These are phyloP conservation scores for Clonostachys byssicola DNA, from an alignment of 2,329 filamentous ascomycete genomes.

Conservation along the genomic window DNA sequence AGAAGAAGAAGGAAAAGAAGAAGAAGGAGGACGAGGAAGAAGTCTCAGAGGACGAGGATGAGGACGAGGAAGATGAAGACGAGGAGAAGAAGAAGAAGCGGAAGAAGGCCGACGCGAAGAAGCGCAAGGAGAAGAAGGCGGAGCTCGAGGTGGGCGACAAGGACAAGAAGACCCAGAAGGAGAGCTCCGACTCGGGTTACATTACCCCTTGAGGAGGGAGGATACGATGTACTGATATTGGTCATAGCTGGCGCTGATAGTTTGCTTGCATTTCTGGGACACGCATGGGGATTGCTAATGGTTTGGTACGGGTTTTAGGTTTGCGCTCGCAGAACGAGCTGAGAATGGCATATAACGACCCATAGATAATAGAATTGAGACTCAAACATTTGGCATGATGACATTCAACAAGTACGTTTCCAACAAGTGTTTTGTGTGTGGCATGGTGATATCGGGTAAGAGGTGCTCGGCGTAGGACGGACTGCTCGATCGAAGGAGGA, in stretches of 20 bases:
- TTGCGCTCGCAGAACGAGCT: no score
- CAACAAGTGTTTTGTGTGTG: no score
- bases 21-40: conserved; percentile 12
- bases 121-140: conserved; percentile 7
- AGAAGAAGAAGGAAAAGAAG: conserved; percentile 12
- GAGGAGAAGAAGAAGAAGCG: conserved; percentile 11
- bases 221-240: neutral
- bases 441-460: no score
- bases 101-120: conserved; percentile 10
- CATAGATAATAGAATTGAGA: no score
- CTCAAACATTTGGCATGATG: no score
- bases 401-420: no score
- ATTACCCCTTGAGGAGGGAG: conserved; percentile 4
- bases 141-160: neutral
- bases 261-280: neutral
- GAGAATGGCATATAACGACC: no score
- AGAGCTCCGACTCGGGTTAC: conserved; percentile 3
- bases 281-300: no score
- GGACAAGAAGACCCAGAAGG: neutral
- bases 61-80: neutral
- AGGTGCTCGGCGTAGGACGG: no score
- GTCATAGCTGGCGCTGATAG: neutral
- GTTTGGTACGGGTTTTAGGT: no score
- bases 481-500: no score
- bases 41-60: conserved; percentile 4